phyloP scores from a whole-genome alignment of 2,329 filamentous ascomycete species.

The Apiospora arundinis region DNA sequence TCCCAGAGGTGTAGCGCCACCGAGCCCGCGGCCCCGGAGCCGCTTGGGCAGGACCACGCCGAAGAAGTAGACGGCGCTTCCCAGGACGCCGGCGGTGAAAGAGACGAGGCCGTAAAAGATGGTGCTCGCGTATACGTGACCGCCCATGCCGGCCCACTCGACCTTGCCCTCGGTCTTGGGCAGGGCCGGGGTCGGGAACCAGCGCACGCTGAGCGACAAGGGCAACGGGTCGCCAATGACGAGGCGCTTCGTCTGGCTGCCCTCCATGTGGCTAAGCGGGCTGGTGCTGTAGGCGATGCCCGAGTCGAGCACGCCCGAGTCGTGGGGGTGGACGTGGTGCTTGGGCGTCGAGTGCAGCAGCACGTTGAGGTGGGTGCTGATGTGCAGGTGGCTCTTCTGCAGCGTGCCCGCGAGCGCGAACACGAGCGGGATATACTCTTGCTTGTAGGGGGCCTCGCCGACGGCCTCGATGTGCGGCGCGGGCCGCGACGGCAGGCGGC shows the following conservation, averaged over 20 bases:
- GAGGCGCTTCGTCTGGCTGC: slow-evolving; percentile 65
- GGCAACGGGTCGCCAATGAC: slow-evolving; percentile 88
- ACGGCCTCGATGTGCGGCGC: slow-evolving; percentile 60
- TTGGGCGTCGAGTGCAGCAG: slow-evolving; percentile 75
- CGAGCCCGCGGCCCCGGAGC: slow-evolving; percentile 56
- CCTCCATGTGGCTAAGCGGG: slow-evolving; percentile 66
- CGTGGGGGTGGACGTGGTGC: slow-evolving; percentile 66
- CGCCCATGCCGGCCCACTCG: slow-evolving; percentile 70
- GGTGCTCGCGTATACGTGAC: slow-evolving; percentile 68
- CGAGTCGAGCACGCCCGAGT: slow-evolving; percentile 82
- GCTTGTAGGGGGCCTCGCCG: slow-evolving; percentile 55
- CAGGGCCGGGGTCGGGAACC: slow-evolving; percentile 80
- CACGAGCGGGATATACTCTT: slow-evolving; percentile 80
- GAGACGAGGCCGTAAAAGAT: slow-evolving; percentile 67
- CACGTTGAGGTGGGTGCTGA: slow-evolving; percentile 89
- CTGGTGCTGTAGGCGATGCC: slow-evolving; percentile 87
- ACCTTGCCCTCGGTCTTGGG: slow-evolving; percentile 71
- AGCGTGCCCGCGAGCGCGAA: slow-evolving; percentile 90
- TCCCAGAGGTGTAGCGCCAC: slow-evolving; percentile 63
- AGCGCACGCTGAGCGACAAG: slow-evolving; percentile 80
- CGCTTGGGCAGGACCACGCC: slow-evolving; percentile 63
- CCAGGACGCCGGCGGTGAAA: slow-evolving; percentile 61
- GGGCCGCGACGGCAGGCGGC: slow-evolving; percentile 84
- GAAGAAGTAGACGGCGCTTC: slow-evolving; percentile 65
- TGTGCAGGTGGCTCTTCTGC: slow-evolving; percentile 87